Evolutionary conservation across 805 yeast species (phyloP).

Genomic region (Candida pseudoglaebosa): DNA sequence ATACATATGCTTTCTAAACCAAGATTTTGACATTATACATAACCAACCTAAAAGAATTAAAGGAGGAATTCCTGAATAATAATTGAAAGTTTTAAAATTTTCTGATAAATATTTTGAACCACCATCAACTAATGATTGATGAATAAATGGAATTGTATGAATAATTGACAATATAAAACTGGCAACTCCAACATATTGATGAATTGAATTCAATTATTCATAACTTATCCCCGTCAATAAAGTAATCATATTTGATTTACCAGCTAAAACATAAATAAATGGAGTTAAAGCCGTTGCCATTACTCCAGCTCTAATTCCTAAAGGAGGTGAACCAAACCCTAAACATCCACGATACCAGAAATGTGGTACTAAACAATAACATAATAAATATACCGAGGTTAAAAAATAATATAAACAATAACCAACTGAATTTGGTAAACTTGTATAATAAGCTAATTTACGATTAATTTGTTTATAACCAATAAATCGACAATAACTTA

Average conservation of each 20-base stretch:
- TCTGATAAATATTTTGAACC: conserved; percentile 28
- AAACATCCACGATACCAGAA: conserved; percentile 48
- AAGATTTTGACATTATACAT: conserved; percentile 40
- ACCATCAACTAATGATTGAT: conserved; percentile 46
- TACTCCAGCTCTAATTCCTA: conserved; percentile 51
- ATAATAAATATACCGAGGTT: conserved; percentile 27
- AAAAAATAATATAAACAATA: conserved; percentile 34
- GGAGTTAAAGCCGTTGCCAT: conserved; percentile 50
- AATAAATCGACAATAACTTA: conserved; percentile 30
- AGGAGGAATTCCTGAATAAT: conserved; percentile 46
- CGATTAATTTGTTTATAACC: conserved; percentile 32
- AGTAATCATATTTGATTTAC: conserved; percentile 49
- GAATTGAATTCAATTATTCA: conserved; percentile 50
- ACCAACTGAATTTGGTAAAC: conserved; percentile 35
- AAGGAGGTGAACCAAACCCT: conserved; percentile 58
- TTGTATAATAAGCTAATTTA: conserved; percentile 18
- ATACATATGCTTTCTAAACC: conserved; percentile 37
- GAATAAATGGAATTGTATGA: conserved; percentile 49
- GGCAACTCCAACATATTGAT: conserved; percentile 44
- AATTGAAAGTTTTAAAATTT: conserved; percentile 13
- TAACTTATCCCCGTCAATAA: conserved; percentile 50
- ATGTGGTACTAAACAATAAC: conserved; percentile 44
- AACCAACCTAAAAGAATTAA: conserved; percentile 41
- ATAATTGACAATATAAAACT: conserved; percentile 42
- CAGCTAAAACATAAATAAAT: conserved; percentile 46